Evolutionary conservation across 2,329 filamentous ascomycete genomes (phyloP).

Genomic region (Atkinsonella texensis): DNA sequence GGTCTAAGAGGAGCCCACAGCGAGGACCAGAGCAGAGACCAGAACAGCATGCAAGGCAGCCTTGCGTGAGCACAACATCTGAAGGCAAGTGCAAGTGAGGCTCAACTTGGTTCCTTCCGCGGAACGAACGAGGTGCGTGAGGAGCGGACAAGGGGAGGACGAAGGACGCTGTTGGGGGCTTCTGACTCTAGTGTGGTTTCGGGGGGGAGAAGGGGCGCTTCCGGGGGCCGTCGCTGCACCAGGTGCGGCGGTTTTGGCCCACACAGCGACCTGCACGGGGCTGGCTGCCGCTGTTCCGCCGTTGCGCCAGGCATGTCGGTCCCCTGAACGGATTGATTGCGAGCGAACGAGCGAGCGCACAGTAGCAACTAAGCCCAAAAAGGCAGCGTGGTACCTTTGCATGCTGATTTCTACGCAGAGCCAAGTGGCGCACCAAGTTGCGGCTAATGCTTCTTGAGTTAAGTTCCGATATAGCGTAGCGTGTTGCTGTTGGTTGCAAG

Average conservation of each 20-base stretch:
- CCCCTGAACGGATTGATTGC: no score
- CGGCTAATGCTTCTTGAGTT: no score
- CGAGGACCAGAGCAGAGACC: constrained; percentile 1
- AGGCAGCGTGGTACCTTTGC: no score
- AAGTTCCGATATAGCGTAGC: no score
- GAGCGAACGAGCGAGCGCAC: no score
- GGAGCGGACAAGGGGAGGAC: neutral
- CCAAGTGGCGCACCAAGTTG: no score
- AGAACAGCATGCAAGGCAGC: constrained; percentile 8
- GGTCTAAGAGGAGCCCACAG: constrained; percentile 5
- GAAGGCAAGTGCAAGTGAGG: neutral
- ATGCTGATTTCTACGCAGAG: no score
- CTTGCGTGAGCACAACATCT: constrained; percentile 3
- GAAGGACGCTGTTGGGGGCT: neutral
- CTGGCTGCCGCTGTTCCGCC: no score
- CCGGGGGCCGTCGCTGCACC: neutral
- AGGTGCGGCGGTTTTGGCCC: neutral
- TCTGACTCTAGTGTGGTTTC: neutral
- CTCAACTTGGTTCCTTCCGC: neutral
- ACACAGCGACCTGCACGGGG: neutral
- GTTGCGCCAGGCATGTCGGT: no score
- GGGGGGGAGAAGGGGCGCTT: no score
- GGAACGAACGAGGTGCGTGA: neutral
- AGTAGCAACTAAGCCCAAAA: no score
- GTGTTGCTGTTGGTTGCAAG: no score